A percentile compares a stretch with the other conserved stretches of the same genome.
Evolutionary conservation across 2,329 filamentous ascomycete species (phyloP).

Genomic region (Metarhizium brunneum): DNA sequence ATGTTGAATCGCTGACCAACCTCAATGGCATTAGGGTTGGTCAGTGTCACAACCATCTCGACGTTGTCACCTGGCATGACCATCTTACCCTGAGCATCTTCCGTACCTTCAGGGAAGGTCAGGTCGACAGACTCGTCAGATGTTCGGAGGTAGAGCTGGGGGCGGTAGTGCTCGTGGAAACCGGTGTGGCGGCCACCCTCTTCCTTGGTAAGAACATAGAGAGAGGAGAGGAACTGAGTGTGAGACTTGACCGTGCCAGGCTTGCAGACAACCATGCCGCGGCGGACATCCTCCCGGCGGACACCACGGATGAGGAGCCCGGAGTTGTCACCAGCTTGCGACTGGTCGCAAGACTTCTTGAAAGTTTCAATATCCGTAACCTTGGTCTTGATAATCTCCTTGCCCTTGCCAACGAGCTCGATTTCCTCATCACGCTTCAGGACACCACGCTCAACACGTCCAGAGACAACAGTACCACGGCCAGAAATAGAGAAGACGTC

Average conservation of each 20-base stretch:
- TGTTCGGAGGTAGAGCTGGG: slow-evolving; percentile 92
- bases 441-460: slow-evolving; percentile 90
- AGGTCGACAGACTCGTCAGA: slow-evolving; percentile 73
- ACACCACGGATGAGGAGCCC: slow-evolving; percentile 92
- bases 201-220: slow-evolving; percentile 96
- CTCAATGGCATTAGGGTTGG: slow-evolving; percentile 81
- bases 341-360: slow-evolving; percentile 98
- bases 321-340: slow-evolving; percentile 94
- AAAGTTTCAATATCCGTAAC: slow-evolving; percentile 99
- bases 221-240: slow-evolving; percentile 85
- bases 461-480: slow-evolving; percentile 92
- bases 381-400: slow-evolving; percentile 87
- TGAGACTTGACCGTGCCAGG: slow-evolving; percentile 80
- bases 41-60: slow-evolving; percentile 86
- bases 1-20: slow-evolving; percentile 94
- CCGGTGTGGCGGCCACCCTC: slow-evolving; percentile 96
- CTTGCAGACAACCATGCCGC: slow-evolving; percentile 87
- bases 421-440: slow-evolving; percentile 93
- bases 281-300: slow-evolving; percentile 86
- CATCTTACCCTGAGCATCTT: slow-evolving; percentile 64
- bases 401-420: slow-evolving; percentile 84
- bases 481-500: slow-evolving; percentile 85
- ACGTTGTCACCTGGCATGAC: slow-evolving; percentile 99
- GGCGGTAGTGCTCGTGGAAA: slow-evolving; percentile 93
- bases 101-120: slow-evolving; percentile 76